Base-by-base conservation (phyloP, 441 rosid species). In the Heliophila coronopifolia region DNA sequence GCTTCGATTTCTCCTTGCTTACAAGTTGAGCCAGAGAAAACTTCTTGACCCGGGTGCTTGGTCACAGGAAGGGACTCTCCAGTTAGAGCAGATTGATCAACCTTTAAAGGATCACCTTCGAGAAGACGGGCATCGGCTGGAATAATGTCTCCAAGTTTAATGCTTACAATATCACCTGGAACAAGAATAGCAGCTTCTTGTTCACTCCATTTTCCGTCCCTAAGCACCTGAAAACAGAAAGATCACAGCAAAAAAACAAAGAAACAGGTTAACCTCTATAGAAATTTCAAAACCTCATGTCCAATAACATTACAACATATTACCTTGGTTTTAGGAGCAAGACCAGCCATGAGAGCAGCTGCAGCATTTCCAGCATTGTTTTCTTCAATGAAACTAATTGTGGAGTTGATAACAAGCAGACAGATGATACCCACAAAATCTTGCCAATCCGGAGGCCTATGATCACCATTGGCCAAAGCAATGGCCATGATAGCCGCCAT, bases 81-180 rank as follows among this genome's bases (percentile, higher is more conserved):
- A 2, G 97, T 89, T 31, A 89, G 97, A 19, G 95, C 81, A 30
- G 93, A 89, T 14, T 89, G 97, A 70, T 85, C 97, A 63, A 89
- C 56, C 70, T 89, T 85, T 36, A 89, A 72, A 55, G 95, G 86
- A 70, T 89, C 97, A 27, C 93, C 97, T 61, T 83, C 91, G 18
- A 89, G 95, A 48, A 89, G 81, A 63, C 97, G 97, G 4, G 95
- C 93, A 65, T 89, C 97, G 24, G 93, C 95, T 3, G 95, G 95
- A 19, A 89, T 41, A 5, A 89, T 85, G 35, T 89, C 95, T 41
- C 97, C 95, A 61, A 89, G 56, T 37, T 89, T 89, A 28, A 89
- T 70, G 72, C 73, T 81, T 69, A 89, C 77, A 11, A 89, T 68
- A 52, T 89, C 97, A 27, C 95, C 97, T 1, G 97, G 97, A 53